Base-by-base conservation (phyloP, 106 monocot genomes). In the Dioscorea dumetorum region DNA sequence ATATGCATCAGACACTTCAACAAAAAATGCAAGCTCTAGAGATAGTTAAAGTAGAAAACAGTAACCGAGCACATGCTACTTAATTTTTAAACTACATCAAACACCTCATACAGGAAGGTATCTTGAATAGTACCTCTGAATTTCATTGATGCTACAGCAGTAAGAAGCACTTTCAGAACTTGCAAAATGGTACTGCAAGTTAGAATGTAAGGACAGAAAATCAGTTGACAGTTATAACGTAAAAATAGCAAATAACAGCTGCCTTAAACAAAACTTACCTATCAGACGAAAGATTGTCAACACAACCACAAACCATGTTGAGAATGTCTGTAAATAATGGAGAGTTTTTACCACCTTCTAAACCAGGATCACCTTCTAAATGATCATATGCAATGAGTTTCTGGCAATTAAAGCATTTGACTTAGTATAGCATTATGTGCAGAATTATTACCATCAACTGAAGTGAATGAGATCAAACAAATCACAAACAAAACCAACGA, bases 301-400 rank as follows among this genome's bases (percentile, higher is more conserved):
- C 83, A 72, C 88, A 91, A 58, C 77, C 88, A 76, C 88, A 88
- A 64, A 95, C 76, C 79, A 91, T 88, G 70, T 70, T 95, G 48
- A 95, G 82, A 76, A 95, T 88, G 53, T 88, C 88, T 0, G 86
- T 85, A 77, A 91, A 91, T 48, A 88, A 35, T 53, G 76, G 78
- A 58, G 86, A 63, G 70, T 82, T 81, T 88, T 89, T 91, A 60
- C 88, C 86, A 58, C 78, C 78, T 76, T 88, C 88, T 31, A 95
- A 67, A 69, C 95, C 95, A 78, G 86, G 83, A 78, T 91, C 95
- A 61, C 95, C 95, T 82, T 95, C 95, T 81, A 95, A 78, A 82
- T 95, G 95, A 76, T 95, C 88, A 70, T 95, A 95, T 28, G 95
- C 91, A 70, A 95, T 91, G 80, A 95, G 91, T 91, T 95, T 95